Conservation (phyloP, 2,329 filamentous ascomycete genomes). For the Diplodia seriata region DNA sequence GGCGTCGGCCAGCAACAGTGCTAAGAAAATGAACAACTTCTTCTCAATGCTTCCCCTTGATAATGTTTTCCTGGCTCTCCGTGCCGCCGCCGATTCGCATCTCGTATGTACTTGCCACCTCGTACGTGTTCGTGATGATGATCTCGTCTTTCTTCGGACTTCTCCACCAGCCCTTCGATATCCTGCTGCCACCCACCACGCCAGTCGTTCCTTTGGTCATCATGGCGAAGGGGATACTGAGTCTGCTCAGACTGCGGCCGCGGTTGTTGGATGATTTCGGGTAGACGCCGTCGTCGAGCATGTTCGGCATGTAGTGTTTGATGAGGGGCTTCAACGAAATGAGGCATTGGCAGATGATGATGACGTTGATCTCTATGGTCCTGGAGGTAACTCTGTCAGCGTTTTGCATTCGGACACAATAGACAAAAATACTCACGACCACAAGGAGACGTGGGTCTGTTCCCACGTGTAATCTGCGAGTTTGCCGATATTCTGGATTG, state of each 20-base stretch:
- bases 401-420: not conserved
- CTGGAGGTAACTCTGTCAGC: not conserved
- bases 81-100: not conserved
- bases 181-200: not conserved
- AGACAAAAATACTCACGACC: constrained; percentile 1
- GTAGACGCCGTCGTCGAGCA: constrained; percentile 53
- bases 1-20: not conserved
- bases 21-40: not conserved
- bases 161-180: constrained; percentile 13
- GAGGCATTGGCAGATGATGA: constrained; percentile 82
- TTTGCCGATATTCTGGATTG: not conserved
- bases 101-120: constrained; percentile 22
- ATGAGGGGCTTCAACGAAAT: constrained; percentile 84
- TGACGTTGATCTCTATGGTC: constrained; percentile 81
- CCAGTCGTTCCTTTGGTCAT: constrained; percentile 8
- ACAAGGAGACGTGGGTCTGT: constrained; percentile 2
- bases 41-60: not conserved
- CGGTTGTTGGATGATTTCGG: not conserved
- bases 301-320: constrained; percentile 60
- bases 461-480: constrained; percentile 14
- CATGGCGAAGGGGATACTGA: constrained; percentile 2
- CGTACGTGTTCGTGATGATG: constrained; percentile 20
- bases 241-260: not conserved
- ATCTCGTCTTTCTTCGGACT: constrained; percentile 19
- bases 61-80: constrained; percentile 24